Evolutionary conservation across 2,329 filamentous ascomycete species (phyloP), one percentile per base, ranked within the genome.

Genomic region (Pseudogymnoascus sp.): DNA sequence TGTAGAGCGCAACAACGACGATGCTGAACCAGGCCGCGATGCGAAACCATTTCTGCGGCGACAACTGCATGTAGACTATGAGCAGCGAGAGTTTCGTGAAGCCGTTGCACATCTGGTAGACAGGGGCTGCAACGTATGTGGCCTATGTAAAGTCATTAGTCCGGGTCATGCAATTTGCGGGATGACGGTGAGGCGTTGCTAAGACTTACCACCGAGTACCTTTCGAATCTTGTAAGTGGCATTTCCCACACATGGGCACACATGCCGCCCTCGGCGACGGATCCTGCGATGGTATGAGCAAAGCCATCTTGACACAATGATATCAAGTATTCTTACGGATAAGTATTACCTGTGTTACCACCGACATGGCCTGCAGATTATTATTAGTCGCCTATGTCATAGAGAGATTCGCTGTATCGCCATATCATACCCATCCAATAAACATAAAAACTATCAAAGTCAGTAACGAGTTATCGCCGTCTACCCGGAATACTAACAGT

Each of bases 31-130:
- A 76, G 6, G 73, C 69, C 0, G 70, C 67, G 2, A 68, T 62
- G 7, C 72, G 73, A 61, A 76, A 77, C 67, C 72, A 71, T 22
- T 43, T 67, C 16, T 73, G 73, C 0, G 76, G 75, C 1, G 75
- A 75, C 1, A 79, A 67, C 8, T 71, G 71, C 11, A 74, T 68
- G 61, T 78, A 78, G 46, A 78, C 76, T 4, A 75, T 68, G 3
- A 78, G 71, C 3, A 79, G 72, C 0, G 75, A 72, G 2, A 77
- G 24, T 56, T 78, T 79, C 11, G 74, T 72, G 16, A 75, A 70
- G 2, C 71, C 72, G 11, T 72, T 72, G 37, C 73, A 73, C 14
- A 74, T 63, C n/a, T 75, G 71, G 61, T 75, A 78, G 24, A 77
- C 65, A 64, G 64, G 6, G 37, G 46, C 19, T 19, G 62, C 22